Base-by-base conservation (phyloP, 257 asterid species). In the Solanum rostratum region DNA sequence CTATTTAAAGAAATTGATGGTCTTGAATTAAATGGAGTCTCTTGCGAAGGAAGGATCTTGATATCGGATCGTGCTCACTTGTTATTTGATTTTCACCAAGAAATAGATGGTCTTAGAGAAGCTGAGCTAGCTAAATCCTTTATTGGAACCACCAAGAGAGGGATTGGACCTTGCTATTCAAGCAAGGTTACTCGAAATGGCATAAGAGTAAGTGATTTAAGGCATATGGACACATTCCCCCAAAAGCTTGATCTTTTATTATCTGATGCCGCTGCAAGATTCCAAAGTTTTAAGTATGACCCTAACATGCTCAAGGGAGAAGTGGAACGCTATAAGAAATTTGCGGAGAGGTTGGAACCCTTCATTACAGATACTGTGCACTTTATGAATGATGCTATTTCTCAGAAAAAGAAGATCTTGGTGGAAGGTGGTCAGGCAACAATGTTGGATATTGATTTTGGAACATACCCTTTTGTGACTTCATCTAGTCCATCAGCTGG, bases 391-490 rank as follows among this genome's bases (percentile, higher is more conserved):
- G 95, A 93, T 82, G 92, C 98, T 33, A 87, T 96, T 74, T 80
- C 91, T 76, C 92, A 85, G 89, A 87, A 93, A 49, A 86, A 89
- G 83, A 96, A 88, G 91, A 88, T 96, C 85, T 87, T 96, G 92
- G 98, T 96, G 10, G 99, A 96, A 92, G 99, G 98, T 60, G 98
- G 99, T 87, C 99, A 96, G 88, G 99, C 99, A 60, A 96, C 99
- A 49, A 95, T 96, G 99, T 87, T 96, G 7, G 98, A 96, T 89
- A 86, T 96, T 16, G 99, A 95, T 86, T 93, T 94, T 85, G 99
- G 99, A 45, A 96, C 99, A 49, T 95, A 96, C 86, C 99, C 99
- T 39, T 96, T 93, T 54, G 98, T 96, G 19, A 96, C 99, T 63
- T 95, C 98, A 29, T 96, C 99, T 1, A 94, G 95, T 76, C 98